A percentile compares a stretch with the other conserved stretches of the same genome.
phyloP scores from a whole-genome alignment of 495 filamentous ascomycete genomes.

The Penicillium cosmopolitanum region DNA sequence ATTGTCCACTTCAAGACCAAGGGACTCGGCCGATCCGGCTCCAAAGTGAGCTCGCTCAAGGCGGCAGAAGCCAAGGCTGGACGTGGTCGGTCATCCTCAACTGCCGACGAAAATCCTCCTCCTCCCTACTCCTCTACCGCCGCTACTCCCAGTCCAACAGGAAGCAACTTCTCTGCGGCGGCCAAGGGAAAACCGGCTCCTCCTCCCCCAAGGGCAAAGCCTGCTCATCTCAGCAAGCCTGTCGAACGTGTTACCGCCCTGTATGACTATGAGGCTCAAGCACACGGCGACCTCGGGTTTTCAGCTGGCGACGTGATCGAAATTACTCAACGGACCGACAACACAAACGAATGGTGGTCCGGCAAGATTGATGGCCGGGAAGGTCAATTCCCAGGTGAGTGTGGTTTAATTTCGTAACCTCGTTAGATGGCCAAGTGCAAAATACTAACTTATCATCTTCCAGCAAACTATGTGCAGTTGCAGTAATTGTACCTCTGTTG shows the following conservation, averaged over 20 bases:
- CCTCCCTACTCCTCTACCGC: constrained; percentile 65
- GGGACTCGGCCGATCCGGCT: constrained; percentile 54
- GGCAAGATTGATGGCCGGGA: constrained; percentile 75
- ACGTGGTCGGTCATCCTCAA: constrained; percentile 40
- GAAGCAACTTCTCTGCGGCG: constrained; percentile 60
- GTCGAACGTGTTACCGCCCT: constrained; percentile 79
- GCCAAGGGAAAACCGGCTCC: constrained; percentile 87
- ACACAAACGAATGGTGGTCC: constrained; percentile 97
- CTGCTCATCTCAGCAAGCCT: constrained; percentile 68
- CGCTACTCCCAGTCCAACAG: constrained; percentile 44
- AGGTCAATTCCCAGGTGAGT: constrained; percentile 94
- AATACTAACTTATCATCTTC: constrained; percentile 3
- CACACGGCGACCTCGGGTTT: constrained; percentile 93
- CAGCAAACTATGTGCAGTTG: constrained; percentile 52
- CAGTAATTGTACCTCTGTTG: constrained; percentile 32
- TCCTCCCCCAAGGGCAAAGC: constrained; percentile 92
- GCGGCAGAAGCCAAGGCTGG: constrained; percentile 36
- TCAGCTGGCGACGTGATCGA: constrained; percentile 89
- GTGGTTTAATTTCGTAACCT: background rate
- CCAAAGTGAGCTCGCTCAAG: constrained; percentile 54
- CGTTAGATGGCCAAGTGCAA: constrained; percentile 10
- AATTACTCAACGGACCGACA: constrained; percentile 75
- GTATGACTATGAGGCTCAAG: constrained; percentile 96
- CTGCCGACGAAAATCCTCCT: constrained; percentile 61
- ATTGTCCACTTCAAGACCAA: constrained; percentile 88